These are phyloP conservation scores for Camellia oleifera DNA, from an alignment of 179 eudicot species.

Conservation along the genomic window DNA sequence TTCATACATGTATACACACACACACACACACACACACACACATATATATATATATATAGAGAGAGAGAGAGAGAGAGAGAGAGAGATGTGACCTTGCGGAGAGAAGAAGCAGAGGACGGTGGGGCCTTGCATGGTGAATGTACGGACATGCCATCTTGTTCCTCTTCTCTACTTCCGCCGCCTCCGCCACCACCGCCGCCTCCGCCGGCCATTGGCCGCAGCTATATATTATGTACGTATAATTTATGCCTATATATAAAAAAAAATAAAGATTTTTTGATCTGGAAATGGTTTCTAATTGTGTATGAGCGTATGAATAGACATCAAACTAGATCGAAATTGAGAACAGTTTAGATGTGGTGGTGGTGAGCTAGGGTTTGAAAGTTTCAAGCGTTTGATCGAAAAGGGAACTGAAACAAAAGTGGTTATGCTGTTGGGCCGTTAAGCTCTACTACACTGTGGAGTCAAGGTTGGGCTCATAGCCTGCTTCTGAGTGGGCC, in stretches of 20 bases:
- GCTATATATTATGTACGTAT: not conserved
- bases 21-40: not conserved
- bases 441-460: not conserved
- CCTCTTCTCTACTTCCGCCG: conserved; percentile 52
- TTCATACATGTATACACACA: conserved; percentile 13
- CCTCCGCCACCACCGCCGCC: conserved; percentile 12
- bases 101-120: conserved; percentile 76
- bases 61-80: not conserved
- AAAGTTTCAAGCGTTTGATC: not conserved
- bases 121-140: conserved; percentile 91
- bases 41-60: conserved; percentile 5
- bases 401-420: not conserved
- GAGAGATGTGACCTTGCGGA: conserved; percentile 49
- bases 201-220: conserved; percentile 14
- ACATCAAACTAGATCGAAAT: not conserved
- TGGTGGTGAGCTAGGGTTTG: conserved; percentile 4
- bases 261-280: not conserved
- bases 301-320: not conserved
- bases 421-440: not conserved
- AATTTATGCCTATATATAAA: not conserved
- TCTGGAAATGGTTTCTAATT: not conserved
- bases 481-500: too few relatives aligned
- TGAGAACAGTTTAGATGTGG: not conserved
- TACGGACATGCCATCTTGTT: conserved; percentile 86
- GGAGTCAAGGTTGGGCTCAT: not conserved